phyloP scores from a whole-genome alignment of 176 grass and related monocot species.

The Avena atlantica region DNA sequence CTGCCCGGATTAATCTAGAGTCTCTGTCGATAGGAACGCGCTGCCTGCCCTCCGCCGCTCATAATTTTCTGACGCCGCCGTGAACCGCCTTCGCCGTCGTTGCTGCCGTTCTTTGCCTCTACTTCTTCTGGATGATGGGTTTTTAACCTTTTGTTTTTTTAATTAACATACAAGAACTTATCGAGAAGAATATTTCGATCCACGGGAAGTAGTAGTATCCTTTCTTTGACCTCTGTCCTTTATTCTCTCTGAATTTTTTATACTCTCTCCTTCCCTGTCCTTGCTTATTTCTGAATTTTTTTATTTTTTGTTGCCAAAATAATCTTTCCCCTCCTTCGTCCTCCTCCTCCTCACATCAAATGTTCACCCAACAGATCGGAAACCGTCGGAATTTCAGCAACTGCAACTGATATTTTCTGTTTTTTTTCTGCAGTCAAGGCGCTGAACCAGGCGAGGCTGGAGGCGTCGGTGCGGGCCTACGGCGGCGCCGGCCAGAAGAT shows the following conservation, averaged over 20 bases:
- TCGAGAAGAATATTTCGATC: background rate
- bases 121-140: background rate
- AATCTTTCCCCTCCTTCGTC: background rate
- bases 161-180: no score
- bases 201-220: slow-evolving; percentile 7
- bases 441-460: slow-evolving; percentile 81
- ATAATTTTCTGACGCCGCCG: background rate
- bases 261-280: background rate
- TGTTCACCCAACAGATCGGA: background rate
- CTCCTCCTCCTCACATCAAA: background rate
- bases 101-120: background rate
- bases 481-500: slow-evolving; percentile 44
- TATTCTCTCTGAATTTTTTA: background rate
- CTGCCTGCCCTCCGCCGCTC: background rate
- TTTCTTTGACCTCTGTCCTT: background rate
- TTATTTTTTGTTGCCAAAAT: background rate
- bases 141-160: background rate
- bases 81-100: background rate
- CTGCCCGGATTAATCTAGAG: background rate
- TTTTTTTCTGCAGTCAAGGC: slow-evolving; percentile 55
- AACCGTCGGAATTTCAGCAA: background rate
- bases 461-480: slow-evolving; percentile 78
- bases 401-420: background rate
- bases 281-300: background rate
- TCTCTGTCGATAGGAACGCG: slow-evolving; percentile 10